Conservation (phyloP, 345 rosid species). For the Gossypium bickii region DNA sequence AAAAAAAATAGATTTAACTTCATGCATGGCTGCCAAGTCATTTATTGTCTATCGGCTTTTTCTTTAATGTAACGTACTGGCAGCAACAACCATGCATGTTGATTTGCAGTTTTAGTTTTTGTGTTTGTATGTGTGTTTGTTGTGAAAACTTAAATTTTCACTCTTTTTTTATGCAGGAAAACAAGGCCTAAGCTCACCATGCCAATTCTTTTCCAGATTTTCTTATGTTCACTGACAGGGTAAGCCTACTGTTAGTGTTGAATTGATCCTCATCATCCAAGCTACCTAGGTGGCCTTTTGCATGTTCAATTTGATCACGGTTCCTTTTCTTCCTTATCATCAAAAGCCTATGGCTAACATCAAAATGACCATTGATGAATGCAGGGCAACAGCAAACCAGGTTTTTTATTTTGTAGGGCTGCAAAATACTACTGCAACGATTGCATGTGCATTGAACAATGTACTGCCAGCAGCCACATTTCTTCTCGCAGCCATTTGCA, state of each 20-base stretch:
- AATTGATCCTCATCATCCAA: background rate
- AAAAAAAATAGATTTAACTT: background rate
- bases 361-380: background rate
- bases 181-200: conserved; percentile 66
- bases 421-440: conserved; percentile 61
- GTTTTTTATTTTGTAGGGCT: conserved; percentile 80
- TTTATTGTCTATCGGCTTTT: conserved; percentile 1
- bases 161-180: conserved; percentile 42
- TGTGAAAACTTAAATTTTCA: background rate
- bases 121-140: background rate
- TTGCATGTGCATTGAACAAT: conserved; percentile 82
- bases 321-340: background rate
- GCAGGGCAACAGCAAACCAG: conserved; percentile 73
- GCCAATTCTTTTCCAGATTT: conserved; percentile 47
- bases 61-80: background rate
- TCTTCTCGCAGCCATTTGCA: conserved; percentile 65
- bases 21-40: conserved; percentile 30
- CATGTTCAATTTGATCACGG: background rate
- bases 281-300: background rate
- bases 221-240: conserved; percentile 91
- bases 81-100: conserved; percentile 3
- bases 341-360: conserved; percentile 2
- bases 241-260: conserved; percentile 18
- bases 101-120: background rate
- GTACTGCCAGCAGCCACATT: conserved; percentile 78